Base-by-base conservation (phyloP, 805 yeast genomes). In the Lipomyces chichibuensis region DNA sequence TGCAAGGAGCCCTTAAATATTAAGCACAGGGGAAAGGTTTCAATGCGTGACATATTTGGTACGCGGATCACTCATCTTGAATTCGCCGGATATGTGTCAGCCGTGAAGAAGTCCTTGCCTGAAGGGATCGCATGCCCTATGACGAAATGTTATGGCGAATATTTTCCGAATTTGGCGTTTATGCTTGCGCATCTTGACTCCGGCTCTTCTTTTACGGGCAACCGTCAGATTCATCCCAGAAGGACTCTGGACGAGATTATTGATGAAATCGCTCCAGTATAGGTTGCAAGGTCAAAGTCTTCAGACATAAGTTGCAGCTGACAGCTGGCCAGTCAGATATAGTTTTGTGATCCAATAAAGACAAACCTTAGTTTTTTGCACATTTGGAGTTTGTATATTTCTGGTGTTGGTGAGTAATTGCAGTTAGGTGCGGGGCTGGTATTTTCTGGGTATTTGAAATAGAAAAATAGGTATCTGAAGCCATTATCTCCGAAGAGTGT, bases 41-140 rank as follows among this genome's bases (percentile, higher is more conserved):
- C 64, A 13, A 56, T 64, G 3, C 56, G 67, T 14, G 62, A 60
- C 25, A 59, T 60, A 17, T 60, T 64, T 57, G 67, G 67, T n/a
- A 3, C 11, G 3, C 23, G 61, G 11, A 43, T 60, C 32, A 60
- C 62, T 11, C 64, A 57, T 51, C 14, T 33, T 6, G 57, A 46
- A 53, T 64, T 64, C 51, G 58, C 57, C 20, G 39, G 32, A 14
- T 64, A 56, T 56, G 67, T 64, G 27, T 39, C 53, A 29, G 67
- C 67, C 7, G 64, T 64, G 7, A 64, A 64, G 29, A 54, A 32
- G 7, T 9, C 49, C 8, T 27, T 64, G 55, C 66, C 66, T 8
- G 17, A 46, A 17, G 43, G 37, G n/a, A 55, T 64, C 23, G 37
- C 52, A 3, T 64, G 66, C 23, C 63, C 63, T n/a, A 64, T 64